Percentiles rank a stretch among this genome's conserved stretches.
Evolutionary conservation across 2,329 filamentous ascomycete species (phyloP).

Genomic region (Trichoderma lentiforme): DNA sequence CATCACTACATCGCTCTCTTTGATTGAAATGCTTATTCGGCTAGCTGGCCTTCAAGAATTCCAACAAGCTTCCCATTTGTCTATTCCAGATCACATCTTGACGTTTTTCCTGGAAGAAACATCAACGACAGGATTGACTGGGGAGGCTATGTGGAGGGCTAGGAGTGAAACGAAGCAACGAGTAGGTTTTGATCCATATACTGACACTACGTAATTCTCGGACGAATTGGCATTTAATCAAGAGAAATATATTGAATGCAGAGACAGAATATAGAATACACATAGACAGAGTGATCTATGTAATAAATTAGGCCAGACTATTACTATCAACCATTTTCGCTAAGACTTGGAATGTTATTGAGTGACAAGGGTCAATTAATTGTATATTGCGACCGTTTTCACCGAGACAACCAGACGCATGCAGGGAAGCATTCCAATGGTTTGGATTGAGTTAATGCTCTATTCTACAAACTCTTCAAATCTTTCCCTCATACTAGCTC

Average conservation of each 20-base stretch:
- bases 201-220: constrained; percentile 33
- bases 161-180: constrained; percentile 45
- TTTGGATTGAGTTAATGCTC: not conserved
- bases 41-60: constrained; percentile 87
- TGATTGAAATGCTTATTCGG: constrained; percentile 85
- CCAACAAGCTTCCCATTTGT: constrained; percentile 83
- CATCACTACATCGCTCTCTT: constrained; percentile 61
- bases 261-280: not conserved
- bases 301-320: not conserved
- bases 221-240: not conserved
- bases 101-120: constrained; percentile 76
- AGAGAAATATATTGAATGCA: not conserved
- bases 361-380: not conserved
- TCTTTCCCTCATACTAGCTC: not conserved
- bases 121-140: constrained; percentile 49
- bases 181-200: constrained; percentile 57
- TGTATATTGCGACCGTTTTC: not conserved
- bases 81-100: constrained; percentile 83
- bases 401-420: not conserved
- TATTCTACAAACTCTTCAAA: not conserved
- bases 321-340: not conserved
- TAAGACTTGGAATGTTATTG: not conserved
- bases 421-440: not conserved
- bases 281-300: not conserved
- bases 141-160: constrained; percentile 44